A percentile compares a stretch with the other conserved stretches of the same genome.
phyloP scores from a whole-genome alignment of 768 basidiomycete genomes.

The Clitopilus passeckerianus region DNA sequence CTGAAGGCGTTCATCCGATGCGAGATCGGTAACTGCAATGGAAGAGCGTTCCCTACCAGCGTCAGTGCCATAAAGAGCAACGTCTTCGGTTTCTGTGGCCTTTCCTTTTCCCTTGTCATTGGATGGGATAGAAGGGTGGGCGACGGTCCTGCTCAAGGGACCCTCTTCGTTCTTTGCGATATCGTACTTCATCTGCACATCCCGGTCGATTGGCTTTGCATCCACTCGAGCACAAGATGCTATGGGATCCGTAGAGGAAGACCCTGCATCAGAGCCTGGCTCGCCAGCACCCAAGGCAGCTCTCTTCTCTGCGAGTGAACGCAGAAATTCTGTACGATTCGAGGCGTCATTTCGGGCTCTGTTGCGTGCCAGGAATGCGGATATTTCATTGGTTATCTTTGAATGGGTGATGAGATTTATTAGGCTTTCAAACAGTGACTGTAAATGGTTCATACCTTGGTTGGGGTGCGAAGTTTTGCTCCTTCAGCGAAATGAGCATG shows the following conservation, averaged over 20 bases:
- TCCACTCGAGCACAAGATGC: slow-evolving; percentile 72
- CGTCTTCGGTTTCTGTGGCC: slow-evolving; percentile 7
- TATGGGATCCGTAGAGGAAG: slow-evolving; percentile 8
- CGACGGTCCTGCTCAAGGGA: slow-evolving; percentile 57
- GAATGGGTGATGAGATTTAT: background rate
- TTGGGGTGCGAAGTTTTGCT: slow-evolving; percentile 44
- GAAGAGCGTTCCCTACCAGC: too few relatives aligned
- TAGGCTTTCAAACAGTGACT: background rate
- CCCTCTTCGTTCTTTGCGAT: slow-evolving; percentile 84
- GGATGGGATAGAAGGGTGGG: background rate
- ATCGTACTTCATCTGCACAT: slow-evolving; percentile 82
- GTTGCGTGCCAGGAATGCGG: slow-evolving; percentile 64
- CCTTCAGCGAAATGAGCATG: slow-evolving; percentile 50
- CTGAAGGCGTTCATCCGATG: slow-evolving; percentile 54
- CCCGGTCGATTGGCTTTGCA: slow-evolving; percentile 65
- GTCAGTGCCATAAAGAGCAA: slow-evolving; percentile 3
- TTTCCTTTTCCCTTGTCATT: slow-evolving; percentile 9
- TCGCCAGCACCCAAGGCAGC: slow-evolving; percentile 18
- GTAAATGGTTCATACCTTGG: slow-evolving; percentile 42
- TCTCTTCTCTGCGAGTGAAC: slow-evolving; percentile 53
- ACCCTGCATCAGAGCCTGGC: slow-evolving; percentile 6
- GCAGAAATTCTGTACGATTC: slow-evolving; percentile 71
- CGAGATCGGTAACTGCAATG: slow-evolving; percentile 51
- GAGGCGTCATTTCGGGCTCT: slow-evolving; percentile 71
- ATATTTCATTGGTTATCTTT: slow-evolving; percentile 71